Base-by-base conservation (phyloP, 116 monocot species). In the Thalassia testudinum region DNA sequence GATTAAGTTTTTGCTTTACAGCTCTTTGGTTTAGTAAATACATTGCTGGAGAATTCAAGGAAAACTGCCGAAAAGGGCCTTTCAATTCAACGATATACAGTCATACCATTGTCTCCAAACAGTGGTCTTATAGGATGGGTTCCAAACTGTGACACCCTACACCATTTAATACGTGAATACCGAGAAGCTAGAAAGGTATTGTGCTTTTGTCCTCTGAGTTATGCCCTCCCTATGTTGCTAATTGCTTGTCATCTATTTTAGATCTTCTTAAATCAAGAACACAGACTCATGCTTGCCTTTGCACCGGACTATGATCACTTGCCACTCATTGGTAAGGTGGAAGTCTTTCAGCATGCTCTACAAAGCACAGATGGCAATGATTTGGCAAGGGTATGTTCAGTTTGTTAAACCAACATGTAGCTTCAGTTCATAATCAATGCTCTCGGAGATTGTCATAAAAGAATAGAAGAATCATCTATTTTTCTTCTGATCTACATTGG, bases 121-220 rank as follows among this genome's bases (percentile, higher is more conserved):
- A 95, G 95, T 62, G 95, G 95, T 15, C 79, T 95, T 55, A 95
- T 95, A 60, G 95, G 68, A 54, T 95, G 95, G 95, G 95, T 95
- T 70, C 88, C 95, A 53, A 79, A 95, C 37, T 95, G 95, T 62
- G 95, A 95, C 52, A 95, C 95, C 7, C 67, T 95, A 3, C 95
- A 95, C 54, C 78, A 88, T 45, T 76, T 95, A 56, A 95, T 95
- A 56, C 62, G 81, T 44, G 95, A 95, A 67, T 95, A 88, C 30
- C 70, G 95, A 53, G 95, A 95, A 62, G 78, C 95, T 10, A 76
- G 88, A 63, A 95, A 88, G 95, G 95, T 88, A 72, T 38, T 8
- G 1, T 21, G 3, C 7, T 11, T 22, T 50, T 50, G 4, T 50
- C 23, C 24, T 2, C 5, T 50, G 50, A 24, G 21, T 45, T 19